Evolutionary conservation across 352 stramenopile genomes (phyloP).

Genomic region (Pythium biforme): DNA sequence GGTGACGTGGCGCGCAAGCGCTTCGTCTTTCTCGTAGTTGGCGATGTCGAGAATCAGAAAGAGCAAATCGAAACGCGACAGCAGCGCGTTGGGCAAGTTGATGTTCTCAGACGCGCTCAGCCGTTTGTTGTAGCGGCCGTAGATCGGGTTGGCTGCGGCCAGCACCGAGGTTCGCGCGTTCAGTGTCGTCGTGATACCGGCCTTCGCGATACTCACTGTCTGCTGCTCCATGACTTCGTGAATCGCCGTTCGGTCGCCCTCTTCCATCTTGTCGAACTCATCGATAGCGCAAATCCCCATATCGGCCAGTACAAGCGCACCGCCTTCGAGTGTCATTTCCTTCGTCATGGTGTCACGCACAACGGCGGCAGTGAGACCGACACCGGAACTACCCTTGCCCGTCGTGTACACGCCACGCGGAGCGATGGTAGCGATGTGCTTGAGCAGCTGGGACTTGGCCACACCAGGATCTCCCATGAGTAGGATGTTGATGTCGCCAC

Average conservation of each 20-base stretch:
- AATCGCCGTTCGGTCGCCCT: slow-evolving; percentile 97
- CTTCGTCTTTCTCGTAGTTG: slow-evolving; percentile 91
- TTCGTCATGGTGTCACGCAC: slow-evolving; percentile 94
- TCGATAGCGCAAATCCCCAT: slow-evolving; percentile 98
- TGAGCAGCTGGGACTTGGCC: slow-evolving; percentile 99
- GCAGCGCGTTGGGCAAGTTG: slow-evolving; percentile 98
- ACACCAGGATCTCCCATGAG: slow-evolving; percentile 98
- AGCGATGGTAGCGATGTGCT: slow-evolving; percentile 97
- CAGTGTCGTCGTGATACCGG: slow-evolving; percentile 98
- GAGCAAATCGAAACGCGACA: slow-evolving; percentile 99
- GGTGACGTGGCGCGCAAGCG: slow-evolving; percentile 90
- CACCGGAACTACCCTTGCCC: slow-evolving; percentile 97
- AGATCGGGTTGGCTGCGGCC: slow-evolving; percentile 98
- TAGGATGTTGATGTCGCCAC: slow-evolving; percentile 98
- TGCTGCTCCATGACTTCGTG: slow-evolving; percentile 99
- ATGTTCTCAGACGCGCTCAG: slow-evolving; percentile 96
- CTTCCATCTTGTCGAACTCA: slow-evolving; percentile 99
- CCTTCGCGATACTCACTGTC: slow-evolving; percentile 99
- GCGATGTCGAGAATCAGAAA: slow-evolving; percentile 98
- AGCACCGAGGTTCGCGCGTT: slow-evolving; percentile 97
- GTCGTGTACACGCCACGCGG: slow-evolving; percentile 99
- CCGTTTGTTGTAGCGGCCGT: slow-evolving; percentile 89
- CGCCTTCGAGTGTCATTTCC: slow-evolving; percentile 91
- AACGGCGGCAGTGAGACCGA: slow-evolving; percentile 98
- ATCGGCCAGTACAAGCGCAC: slow-evolving; percentile 98